These are phyloP conservation scores for Erigeron canadensis DNA, from an alignment of 129 eudicot genomes.

Conservation along the genomic window DNA sequence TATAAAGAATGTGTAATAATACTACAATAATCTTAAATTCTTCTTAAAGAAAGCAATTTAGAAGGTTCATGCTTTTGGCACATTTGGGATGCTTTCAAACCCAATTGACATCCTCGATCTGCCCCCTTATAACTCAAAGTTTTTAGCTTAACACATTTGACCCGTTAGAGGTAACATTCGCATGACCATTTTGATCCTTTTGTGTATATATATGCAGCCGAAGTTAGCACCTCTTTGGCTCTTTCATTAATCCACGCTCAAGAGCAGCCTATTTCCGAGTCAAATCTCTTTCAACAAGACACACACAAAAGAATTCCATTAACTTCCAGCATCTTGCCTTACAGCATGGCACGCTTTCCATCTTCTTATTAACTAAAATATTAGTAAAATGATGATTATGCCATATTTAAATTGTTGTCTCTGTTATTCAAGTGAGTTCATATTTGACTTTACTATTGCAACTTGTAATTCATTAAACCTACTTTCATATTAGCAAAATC, in stretches of 20 bases:
- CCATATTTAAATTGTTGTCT: not conserved
- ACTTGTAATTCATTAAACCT: not conserved
- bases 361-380: not conserved
- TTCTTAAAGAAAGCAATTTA: not conserved
- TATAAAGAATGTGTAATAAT: not conserved
- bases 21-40: not conserved
- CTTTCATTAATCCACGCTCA: not conserved
- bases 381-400: not conserved
- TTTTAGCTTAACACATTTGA: not conserved
- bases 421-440: not conserved
- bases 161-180: not conserved
- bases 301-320: not conserved
- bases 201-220: not conserved
- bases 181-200: not conserved
- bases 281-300: not conserved
- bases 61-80: not conserved
- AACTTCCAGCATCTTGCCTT: not conserved
- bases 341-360: not conserved
- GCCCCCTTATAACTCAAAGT: not conserved
- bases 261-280: not conserved
- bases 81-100: not conserved
- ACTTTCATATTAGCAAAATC: not conserved
- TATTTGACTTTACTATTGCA: not conserved
- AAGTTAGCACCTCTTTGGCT: not conserved
- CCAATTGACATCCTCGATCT: not conserved